A percentile compares a stretch with the other conserved stretches of the same genome.
These are phyloP conservation scores for Mortierella sp. DNA, from an alignment of 371 early-diverging fungal genomes.

Conservation along the genomic window DNA sequence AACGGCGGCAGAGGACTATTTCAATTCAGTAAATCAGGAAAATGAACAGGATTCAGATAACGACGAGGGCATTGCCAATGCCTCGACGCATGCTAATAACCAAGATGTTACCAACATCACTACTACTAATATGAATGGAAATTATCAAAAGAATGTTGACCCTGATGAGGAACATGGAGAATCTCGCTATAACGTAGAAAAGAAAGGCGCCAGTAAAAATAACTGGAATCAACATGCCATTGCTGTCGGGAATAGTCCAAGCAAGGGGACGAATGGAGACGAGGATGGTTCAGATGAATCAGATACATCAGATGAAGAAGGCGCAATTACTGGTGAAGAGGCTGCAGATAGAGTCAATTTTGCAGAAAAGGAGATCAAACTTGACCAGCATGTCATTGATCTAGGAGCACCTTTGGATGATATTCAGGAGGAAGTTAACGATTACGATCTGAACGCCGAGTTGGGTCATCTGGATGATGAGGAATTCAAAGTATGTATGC, in stretches of 20 bases:
- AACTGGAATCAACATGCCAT: background rate
- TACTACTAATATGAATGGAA: background rate
- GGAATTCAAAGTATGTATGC: conserved; percentile 32
- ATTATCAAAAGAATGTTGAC: background rate
- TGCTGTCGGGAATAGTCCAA: background rate
- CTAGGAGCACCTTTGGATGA: conserved; percentile 2
- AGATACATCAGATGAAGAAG: background rate
- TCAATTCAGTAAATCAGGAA: conserved; percentile 21
- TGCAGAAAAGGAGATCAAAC: background rate
- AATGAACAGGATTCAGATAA: conserved; percentile 17
- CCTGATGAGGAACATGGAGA: conserved; percentile 25
- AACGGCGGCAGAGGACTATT: conserved; percentile 26
- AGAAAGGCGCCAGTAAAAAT: conserved; percentile 19
- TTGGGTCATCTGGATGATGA: conserved; percentile 37
- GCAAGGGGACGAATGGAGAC: background rate
- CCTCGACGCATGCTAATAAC: background rate
- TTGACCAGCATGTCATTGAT: conserved; percentile 33
- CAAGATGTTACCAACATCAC: background rate
- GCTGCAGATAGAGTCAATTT: background rate
- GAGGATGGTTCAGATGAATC: background rate
- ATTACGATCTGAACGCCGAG: conserved; percentile 29
- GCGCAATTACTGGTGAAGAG: background rate
- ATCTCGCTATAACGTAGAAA: conserved; percentile 41
- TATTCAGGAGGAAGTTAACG: conserved; percentile 7
- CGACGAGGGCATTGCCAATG: conserved; percentile 7